Evolutionary conservation across 441 rosid species (phyloP).

Genomic region (Hura crepitans): DNA sequence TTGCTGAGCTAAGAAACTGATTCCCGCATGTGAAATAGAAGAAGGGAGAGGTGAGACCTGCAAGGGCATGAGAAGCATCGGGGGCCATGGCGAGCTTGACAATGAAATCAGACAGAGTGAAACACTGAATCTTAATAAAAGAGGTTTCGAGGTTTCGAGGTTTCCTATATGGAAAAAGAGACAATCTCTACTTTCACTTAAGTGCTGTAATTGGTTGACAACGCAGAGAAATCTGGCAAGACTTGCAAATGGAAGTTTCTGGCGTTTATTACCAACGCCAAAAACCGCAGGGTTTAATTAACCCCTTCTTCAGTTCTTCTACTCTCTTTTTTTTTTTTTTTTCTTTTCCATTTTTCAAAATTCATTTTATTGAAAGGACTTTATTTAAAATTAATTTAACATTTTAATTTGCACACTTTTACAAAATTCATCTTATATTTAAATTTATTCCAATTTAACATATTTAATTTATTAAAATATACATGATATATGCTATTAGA

Average conservation of each 20-base stretch:
- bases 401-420: no score
- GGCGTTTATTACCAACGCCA: not conserved
- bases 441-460: no score
- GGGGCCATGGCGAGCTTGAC: slow-evolving; percentile 7
- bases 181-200: not conserved
- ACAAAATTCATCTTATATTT: no score
- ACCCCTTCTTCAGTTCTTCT: not conserved
- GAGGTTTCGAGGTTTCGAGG: not conserved
- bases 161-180: not conserved
- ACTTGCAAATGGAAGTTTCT: not conserved
- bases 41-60: slow-evolving; percentile 11
- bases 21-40: no score
- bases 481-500: no score
- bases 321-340: no score
- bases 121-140: slow-evolving; percentile 2
- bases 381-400: no score
- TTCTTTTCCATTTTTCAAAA: not conserved
- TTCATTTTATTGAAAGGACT: no score
- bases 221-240: not conserved
- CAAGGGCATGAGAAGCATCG: slow-evolving; percentile 16
- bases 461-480: no score
- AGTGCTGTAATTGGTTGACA: not conserved
- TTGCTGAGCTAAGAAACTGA: no score
- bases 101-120: not conserved
- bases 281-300: not conserved